Evolutionary conservation across 2,329 filamentous ascomycete genomes (phyloP).

Genomic region (Hypoxylon sp.): DNA sequence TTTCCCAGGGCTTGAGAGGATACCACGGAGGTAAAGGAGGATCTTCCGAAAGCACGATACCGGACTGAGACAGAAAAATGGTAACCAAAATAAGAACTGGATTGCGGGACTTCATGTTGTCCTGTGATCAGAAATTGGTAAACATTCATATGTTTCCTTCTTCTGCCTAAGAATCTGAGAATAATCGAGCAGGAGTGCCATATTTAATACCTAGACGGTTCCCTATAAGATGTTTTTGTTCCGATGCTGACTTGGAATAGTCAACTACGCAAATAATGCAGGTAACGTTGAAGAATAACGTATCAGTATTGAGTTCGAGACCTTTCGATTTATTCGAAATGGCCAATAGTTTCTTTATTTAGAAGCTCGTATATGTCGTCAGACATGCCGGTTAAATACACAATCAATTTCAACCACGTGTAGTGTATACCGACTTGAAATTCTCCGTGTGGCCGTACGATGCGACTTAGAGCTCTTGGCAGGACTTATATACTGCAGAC

Average conservation of each 20-base stretch:
- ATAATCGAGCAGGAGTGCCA: not conserved
- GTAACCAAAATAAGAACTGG: conserved; percentile 1
- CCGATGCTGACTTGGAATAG: conserved; percentile 2
- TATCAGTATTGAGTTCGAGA: conserved; percentile 21
- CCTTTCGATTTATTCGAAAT: conserved; percentile 9
- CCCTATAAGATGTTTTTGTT: not conserved
- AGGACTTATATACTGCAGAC: not conserved
- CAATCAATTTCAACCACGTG: conserved; percentile 1
- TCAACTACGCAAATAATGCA: not conserved
- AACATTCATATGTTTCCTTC: not conserved
- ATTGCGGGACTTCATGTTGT: conserved; percentile 17
- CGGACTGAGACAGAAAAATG: conserved; percentile 14
- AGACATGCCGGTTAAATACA: conserved; percentile 30
- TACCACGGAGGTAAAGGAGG: conserved; percentile 48
- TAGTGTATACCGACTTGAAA: conserved; percentile 1
- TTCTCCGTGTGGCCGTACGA: not conserved
- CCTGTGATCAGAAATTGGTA: not conserved
- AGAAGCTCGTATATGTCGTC: conserved; percentile 19
- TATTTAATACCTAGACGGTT: not conserved
- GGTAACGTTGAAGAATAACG: conserved; percentile 31
- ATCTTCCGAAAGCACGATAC: conserved; percentile 19
- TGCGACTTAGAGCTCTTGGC: not conserved
- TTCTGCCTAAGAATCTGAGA: not conserved
- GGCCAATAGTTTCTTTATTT: conserved; percentile 20
- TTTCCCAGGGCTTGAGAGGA: conserved; percentile 45